These are phyloP conservation scores for Suaeda aralocaspica DNA, from an alignment of 148 eudicot species.

Conservation along the genomic window DNA sequence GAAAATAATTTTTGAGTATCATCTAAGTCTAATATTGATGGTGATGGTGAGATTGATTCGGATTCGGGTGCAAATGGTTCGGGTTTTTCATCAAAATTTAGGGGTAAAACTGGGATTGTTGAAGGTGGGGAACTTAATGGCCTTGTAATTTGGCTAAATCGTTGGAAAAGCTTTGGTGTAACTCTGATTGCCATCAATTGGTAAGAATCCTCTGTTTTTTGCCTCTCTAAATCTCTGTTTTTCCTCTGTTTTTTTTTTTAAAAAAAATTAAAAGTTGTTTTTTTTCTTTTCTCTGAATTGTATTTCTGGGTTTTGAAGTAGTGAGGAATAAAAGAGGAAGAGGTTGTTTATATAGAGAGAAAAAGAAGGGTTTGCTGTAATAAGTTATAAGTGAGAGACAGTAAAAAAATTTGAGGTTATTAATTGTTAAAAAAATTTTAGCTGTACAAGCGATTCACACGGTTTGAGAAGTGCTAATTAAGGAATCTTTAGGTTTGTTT, in stretches of 20 bases:
- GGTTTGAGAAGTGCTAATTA: conserved; percentile 6
- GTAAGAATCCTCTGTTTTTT: not conserved
- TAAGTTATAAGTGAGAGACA: not conserved
- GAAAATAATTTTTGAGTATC: conserved; percentile 45
- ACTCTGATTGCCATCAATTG: conserved; percentile 42
- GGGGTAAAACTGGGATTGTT: conserved; percentile 27
- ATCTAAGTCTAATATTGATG: conserved; percentile 33
- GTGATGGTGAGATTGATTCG: not conserved
- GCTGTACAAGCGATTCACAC: conserved; percentile 10
- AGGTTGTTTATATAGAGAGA: conserved; percentile 14
- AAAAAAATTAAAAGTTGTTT: not conserved
- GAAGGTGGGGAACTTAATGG: conserved; percentile 41
- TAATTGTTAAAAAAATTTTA: not conserved
- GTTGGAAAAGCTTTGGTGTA: conserved; percentile 35
- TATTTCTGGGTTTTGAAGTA: not conserved
- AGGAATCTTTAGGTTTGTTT: conserved; percentile 19
- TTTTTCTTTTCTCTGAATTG: not conserved
- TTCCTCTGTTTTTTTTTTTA: not conserved
- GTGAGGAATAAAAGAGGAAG: conserved; percentile 1
- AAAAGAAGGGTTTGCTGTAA: not conserved
- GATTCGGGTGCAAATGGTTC: not conserved
- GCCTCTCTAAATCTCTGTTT: conserved; percentile 8
- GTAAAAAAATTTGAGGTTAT: not conserved
- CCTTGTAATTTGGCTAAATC: conserved; percentile 25
- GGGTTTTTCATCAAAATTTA: conserved; percentile 26